Conservation (phyloP, 163 green algal species). For the Coccomyxa subellipsoidea region DNA sequence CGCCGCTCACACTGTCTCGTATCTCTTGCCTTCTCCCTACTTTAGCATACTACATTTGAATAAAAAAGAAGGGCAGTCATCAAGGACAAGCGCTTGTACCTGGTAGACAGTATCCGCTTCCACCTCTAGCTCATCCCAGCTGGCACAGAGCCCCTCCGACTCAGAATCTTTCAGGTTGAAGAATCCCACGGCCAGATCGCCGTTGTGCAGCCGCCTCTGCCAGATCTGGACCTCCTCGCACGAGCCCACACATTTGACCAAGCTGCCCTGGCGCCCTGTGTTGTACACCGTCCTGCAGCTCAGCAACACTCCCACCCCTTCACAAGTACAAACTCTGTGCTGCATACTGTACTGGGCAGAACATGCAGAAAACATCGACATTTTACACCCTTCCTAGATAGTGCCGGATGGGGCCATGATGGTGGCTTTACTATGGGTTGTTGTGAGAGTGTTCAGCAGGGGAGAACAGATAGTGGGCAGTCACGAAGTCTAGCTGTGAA, state of each 20-base stretch:
- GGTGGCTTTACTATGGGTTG: no score
- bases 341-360: no score
- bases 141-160: not conserved
- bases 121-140: not conserved
- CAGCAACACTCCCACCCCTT: not conserved
- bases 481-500: no score
- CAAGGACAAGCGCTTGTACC: not conserved
- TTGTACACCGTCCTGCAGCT: not conserved
- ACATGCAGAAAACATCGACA: no score
- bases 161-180: not conserved
- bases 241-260: not conserved
- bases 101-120: not conserved
- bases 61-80: not conserved
- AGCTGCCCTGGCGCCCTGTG: constrained; percentile 1
- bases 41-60: not conserved
- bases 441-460: no score
- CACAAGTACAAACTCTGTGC: no score
- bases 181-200: not conserved
- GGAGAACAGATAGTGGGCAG: no score
- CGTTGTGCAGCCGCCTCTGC: not conserved
- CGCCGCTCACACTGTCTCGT: no score
- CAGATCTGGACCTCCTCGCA: constrained; percentile 10
- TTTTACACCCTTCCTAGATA: not conserved
- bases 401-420: no score
- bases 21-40: no score